Percentiles rank a stretch among this genome's conserved stretches.
Evolutionary conservation across 495 filamentous ascomycete species (phyloP).

Genomic region (Sphaerosporella brunnea): DNA sequence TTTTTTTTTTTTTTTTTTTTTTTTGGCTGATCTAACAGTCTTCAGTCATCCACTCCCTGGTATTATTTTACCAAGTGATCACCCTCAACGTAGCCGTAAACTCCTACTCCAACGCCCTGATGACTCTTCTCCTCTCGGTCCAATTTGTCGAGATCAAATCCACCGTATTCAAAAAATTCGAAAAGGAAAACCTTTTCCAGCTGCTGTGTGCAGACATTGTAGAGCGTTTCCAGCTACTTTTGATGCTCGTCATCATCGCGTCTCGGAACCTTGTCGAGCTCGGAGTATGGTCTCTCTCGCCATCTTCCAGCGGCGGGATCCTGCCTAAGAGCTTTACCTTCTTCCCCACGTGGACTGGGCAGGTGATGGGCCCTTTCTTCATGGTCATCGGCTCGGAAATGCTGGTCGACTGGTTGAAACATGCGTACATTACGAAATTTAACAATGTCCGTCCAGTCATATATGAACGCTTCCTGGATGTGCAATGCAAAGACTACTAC

Average conservation of each 20-base stretch:
- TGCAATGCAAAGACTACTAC: conserved; percentile 94
- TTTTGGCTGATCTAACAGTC: too few species aligned
- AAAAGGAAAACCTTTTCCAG: conserved; percentile 95
- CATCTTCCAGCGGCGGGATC: conserved; percentile 38
- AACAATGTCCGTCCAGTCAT: conserved; percentile 85
- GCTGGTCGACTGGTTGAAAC: conserved; percentile 94
- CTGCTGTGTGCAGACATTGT: conserved; percentile 92
- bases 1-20: too few species aligned
- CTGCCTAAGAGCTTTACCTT: conserved; percentile 76
- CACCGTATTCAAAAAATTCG: conserved; percentile 92
- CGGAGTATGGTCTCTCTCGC: conserved; percentile 44
- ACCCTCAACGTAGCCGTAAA: conserved; percentile 96
- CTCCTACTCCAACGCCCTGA: conserved; percentile 87
- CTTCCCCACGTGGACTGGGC: conserved; percentile 69
- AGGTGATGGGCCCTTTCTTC: conserved; percentile 78
- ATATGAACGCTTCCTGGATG: conserved; percentile 75
- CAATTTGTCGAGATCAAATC: conserved; percentile 98
- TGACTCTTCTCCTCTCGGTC: conserved; percentile 81
- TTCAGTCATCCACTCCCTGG: conserved; percentile 64
- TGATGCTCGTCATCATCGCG: conserved; percentile 90
- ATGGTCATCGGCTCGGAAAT: conserved; percentile 90
- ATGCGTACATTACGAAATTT: conserved; percentile 95
- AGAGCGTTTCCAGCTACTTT: conserved; percentile 91
- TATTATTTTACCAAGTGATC: conserved; percentile 91
- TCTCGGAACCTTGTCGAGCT: conserved; percentile 90